Percentiles rank a stretch among this genome's conserved stretches.
Conservation (phyloP, 2,329 filamentous ascomycete genomes). For the Trichophyton rubrum region DNA sequence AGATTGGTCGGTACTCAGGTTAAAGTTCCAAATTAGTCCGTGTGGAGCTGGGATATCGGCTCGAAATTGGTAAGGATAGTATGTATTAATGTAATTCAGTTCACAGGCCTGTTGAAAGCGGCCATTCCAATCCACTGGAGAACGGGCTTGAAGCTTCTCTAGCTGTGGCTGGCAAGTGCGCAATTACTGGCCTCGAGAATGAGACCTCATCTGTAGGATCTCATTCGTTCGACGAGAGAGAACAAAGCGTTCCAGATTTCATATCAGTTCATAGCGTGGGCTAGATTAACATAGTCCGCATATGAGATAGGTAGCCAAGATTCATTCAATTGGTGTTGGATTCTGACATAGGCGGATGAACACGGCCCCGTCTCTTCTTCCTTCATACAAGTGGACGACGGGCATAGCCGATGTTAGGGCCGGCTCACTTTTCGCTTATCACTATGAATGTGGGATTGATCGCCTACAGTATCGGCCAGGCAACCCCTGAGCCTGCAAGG, state of each 20-base stretch:
- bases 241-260: not conserved
- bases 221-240: not conserved
- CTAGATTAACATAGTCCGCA: not conserved
- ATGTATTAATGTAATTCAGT: not conserved
- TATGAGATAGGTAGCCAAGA: not conserved
- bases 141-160: not conserved
- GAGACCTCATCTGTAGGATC: not conserved
- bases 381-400: not conserved
- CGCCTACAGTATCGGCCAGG: not conserved
- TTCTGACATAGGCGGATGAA: not conserved
- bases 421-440: not conserved
- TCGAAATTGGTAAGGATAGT: not conserved
- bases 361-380: not conserved
- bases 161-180: not conserved
- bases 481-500: not conserved
- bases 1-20: not conserved
- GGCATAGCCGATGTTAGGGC: not conserved
- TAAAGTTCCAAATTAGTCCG: not conserved
- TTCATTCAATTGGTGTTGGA: not conserved
- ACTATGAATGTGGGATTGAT: not conserved
- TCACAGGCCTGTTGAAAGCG: not conserved
- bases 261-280: not conserved
- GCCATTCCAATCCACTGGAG: not conserved
- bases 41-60: not conserved
- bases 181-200: not conserved